phyloP scores from a whole-genome alignment of 164 flowering plant species.

The Akebia trifoliata region DNA sequence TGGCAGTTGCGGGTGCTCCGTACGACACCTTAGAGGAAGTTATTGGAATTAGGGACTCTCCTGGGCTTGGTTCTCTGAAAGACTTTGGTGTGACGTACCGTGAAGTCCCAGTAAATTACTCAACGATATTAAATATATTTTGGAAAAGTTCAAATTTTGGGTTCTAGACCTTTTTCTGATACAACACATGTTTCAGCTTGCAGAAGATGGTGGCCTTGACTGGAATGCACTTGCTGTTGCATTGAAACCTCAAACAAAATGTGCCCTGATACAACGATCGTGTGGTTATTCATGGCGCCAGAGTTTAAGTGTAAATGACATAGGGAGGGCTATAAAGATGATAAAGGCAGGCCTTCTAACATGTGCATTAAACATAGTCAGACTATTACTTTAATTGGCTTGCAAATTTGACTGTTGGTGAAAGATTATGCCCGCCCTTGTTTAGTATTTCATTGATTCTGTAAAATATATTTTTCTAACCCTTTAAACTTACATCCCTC shows the following conservation, averaged over 20 bases:
- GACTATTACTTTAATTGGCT: too few species aligned
- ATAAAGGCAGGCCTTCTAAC: constrained; percentile 46
- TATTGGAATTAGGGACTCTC: constrained; percentile 73
- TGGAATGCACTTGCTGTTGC: constrained; percentile 57
- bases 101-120: constrained; percentile 62
- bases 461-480: neutral
- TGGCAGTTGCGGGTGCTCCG: constrained; percentile 93
- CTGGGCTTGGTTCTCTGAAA: constrained; percentile 62
- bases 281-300: constrained; percentile 91
- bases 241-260: constrained; percentile 63
- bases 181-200: constrained; percentile 44
- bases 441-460: neutral
- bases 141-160: neutral
- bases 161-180: constrained; percentile 2
- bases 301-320: constrained; percentile 73
- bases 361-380: neutral
- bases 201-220: constrained; percentile 74
- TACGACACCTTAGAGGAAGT: constrained; percentile 93
- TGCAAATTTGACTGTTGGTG: neutral
- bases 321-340: constrained; percentile 62
- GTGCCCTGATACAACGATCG: constrained; percentile 88
- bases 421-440: neutral
- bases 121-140: neutral
- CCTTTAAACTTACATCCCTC: neutral
- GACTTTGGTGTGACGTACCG: constrained; percentile 76